Evolutionary conservation across 2,329 filamentous ascomycete species (phyloP), one percentile per base, ranked within the genome.

Genomic region (Lachnellula occidentalis): DNA sequence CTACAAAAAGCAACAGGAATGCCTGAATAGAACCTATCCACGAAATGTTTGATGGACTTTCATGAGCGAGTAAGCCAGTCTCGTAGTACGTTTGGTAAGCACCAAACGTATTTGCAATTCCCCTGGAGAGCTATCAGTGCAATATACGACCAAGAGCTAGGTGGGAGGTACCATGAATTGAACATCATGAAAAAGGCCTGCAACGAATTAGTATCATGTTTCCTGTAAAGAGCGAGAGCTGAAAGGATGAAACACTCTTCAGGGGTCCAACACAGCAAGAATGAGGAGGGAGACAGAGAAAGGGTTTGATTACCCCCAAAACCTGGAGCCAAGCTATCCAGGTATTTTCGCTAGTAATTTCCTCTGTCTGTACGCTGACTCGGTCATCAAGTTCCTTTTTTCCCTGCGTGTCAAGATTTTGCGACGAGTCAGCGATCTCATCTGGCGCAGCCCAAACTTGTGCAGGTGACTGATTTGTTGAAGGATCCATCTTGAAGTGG

Each of bases 311-410:
- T 31, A 31, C 27, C 11, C 79, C 70, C 2, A 74, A 71, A 3
- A 78, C 78, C 61, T 83, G 80, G 0, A 73, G 68, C 79, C 79
- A 83, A n/a, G 80, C 80, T 34, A 46, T 41, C 0, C 53, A n/a
- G n/a, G 41, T 43, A 43, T 42, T 51, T 14, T 51, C 54, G 19
- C 48, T 58, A 15, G 24, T 6, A 5, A 12, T 5, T 22, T 43
- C 41, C 19, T 43, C 17, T 22, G 41, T 21, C 8, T 22, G 11
- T 43, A 21, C 6, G 14, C 17, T 43, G 5, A 43, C n/a, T 43
- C 24, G 15, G 11, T 43, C 36, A 17, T 17, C 36, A 11, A 8
- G 17, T 5, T 39, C 4, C 17, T 17, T 39, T 15, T 39, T 39
- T n/a, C 17, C 36, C n/a, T 17, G 14, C 2, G 1, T 2, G 15